A percentile compares a stretch with the other conserved stretches of the same genome.
Conservation (phyloP, 768 basidiomycete species). For the Naganishia vishniacii region DNA sequence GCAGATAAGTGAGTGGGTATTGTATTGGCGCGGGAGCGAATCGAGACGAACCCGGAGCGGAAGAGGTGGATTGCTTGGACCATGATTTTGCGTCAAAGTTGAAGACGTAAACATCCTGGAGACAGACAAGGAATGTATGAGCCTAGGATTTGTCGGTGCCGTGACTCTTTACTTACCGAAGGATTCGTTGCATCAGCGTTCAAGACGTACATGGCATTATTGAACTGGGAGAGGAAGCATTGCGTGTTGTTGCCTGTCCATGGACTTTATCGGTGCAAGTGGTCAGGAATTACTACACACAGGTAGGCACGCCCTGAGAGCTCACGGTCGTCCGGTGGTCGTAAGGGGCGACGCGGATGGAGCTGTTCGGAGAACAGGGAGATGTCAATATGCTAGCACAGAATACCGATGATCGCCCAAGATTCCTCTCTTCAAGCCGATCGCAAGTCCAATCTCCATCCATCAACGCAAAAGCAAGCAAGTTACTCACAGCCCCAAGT, state of each 20-base stretch:
- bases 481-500: conserved; percentile 60
- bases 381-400: too few relatives aligned
- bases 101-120: conserved; percentile 65
- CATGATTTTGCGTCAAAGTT: conserved; percentile 60
- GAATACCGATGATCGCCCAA: too few relatives aligned
- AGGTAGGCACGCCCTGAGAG: neutral
- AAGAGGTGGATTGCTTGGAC: conserved; percentile 62
- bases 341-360: conserved; percentile 66
- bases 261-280: conserved; percentile 28
- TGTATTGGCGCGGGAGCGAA: neutral
- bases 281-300: conserved; percentile 42
- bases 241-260: conserved; percentile 49
- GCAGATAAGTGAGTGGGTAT: neutral
- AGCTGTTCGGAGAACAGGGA: conserved; percentile 39
- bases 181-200: conserved; percentile 69
- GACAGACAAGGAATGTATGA: neutral
- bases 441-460: too few relatives aligned
- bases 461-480: too few relatives aligned
- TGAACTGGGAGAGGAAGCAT: conserved; percentile 57
- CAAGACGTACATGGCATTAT: conserved; percentile 78
- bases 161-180: conserved; percentile 47
- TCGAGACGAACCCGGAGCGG: conserved; percentile 32
- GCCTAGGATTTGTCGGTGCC: neutral
- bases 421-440: too few relatives aligned
- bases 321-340: conserved; percentile 66